A percentile compares a stretch with the other conserved stretches of the same genome.
Evolutionary conservation across 2,329 filamentous ascomycete species (phyloP).

Genomic region (Cercospora brassicicola): DNA sequence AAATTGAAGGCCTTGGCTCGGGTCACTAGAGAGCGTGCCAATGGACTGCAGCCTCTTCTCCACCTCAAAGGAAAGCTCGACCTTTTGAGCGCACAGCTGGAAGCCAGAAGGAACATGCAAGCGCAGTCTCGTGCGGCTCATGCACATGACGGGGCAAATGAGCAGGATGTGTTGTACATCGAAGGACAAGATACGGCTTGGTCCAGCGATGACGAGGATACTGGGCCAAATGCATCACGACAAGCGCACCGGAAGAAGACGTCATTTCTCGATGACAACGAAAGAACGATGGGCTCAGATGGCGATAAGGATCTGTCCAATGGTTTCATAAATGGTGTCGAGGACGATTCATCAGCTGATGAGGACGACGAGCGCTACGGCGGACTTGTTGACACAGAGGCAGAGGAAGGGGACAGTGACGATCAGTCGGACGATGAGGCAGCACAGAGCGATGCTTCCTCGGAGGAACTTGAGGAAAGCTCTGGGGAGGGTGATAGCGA

Average conservation of each 20-base stretch:
- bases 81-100: constrained; percentile 87
- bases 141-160: constrained; percentile 62
- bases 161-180: constrained; percentile 79
- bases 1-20: constrained; percentile 77
- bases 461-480: constrained; percentile 46
- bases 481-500: constrained; percentile 44
- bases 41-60: constrained; percentile 76
- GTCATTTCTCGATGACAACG: constrained; percentile 15
- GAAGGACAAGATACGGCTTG: constrained; percentile 71
- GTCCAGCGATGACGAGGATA: constrained; percentile 51
- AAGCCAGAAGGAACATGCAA: constrained; percentile 71
- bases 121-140: constrained; percentile 48
- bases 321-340: constrained; percentile 21
- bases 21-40: constrained; percentile 82
- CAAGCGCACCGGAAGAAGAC: constrained; percentile 34
- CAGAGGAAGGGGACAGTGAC: constrained; percentile 51
- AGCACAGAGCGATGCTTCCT: constrained; percentile 13
- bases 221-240: constrained; percentile 45
- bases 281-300: constrained; percentile 22
- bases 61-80: constrained; percentile 93
- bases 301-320: constrained; percentile 18
- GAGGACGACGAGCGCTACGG: constrained; percentile 35
- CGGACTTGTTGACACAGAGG: constrained; percentile 54
- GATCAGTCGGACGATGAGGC: constrained; percentile 22
- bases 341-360: constrained; percentile 24